Base-by-base conservation (phyloP, 148 eudicot genomes). In the Selenicereus undatus region DNA sequence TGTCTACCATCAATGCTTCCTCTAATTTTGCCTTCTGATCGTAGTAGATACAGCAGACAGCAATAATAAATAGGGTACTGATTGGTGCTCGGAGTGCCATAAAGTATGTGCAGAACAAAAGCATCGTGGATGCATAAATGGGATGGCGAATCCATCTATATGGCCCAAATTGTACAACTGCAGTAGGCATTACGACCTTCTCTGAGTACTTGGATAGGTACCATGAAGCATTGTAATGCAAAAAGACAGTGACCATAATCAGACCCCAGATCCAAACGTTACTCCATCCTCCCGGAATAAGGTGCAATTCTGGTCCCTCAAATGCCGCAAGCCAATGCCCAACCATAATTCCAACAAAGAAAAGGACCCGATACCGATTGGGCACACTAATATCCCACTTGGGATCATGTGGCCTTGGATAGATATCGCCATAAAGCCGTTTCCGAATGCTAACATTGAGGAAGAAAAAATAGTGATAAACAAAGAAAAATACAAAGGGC, bases 321-420 rank as follows among this genome's bases (percentile, higher is more conserved):
- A 90, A 90, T 42, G 99, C 99, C 0, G 97, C 97, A 62, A 93
- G 85, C 93, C 96, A 95, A 80, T 95, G 98, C 24, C 88, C 94
- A 81, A 81, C 80, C 85, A 81, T 77, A 8, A 91, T 91, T 29
- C 91, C 97, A 42, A 43, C 77, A 78, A 84, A 77, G 71, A 95
- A 95, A 84, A 92, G 75, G 26, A 84, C 65, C 51, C 82, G 82
- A 35, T 83, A 82, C 90, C 86, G 86, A 68, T 69, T 82, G 11
- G 97, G 93, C 45, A 86, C 85, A 48, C 56, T 82, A 27, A 92
- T 62, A 81, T 95, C 94, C 99, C 97, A 95, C 79, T 91, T 92
- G 2, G 91, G 85, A 71, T 95, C 97, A 83, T 95, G 97, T 79
- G 89, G 88, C 76, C 92, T 83, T 8, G 86, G 77, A 76, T 84